Evolutionary conservation across 2,329 filamentous ascomycete genomes (phyloP).

Genomic region (Hypoxylon sp.): DNA sequence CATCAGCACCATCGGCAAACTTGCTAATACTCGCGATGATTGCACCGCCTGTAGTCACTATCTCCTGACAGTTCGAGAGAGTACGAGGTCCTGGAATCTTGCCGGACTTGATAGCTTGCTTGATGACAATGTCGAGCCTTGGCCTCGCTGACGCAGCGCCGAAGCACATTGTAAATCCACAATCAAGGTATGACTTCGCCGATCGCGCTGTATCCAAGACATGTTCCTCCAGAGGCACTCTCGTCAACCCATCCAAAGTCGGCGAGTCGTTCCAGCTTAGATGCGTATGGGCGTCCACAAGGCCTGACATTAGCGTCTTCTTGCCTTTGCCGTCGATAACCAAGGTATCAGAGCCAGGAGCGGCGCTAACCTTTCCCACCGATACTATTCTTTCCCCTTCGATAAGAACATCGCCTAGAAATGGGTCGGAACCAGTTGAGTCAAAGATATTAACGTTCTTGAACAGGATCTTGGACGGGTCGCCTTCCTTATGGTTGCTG

Average conservation of each 20-base stretch:
- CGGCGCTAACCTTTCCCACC: conserved; percentile 39
- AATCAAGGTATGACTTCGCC: conserved; percentile 57
- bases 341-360: conserved; percentile 33
- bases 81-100: conserved; percentile 57
- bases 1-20: conserved; percentile 50
- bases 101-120: conserved; percentile 59
- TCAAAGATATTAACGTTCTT: conserved; percentile 46
- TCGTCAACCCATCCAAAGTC: conserved; percentile 52
- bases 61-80: conserved; percentile 59
- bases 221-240: conserved; percentile 57
- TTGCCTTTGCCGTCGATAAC: conserved; percentile 50
- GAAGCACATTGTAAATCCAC: conserved; percentile 60
- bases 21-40: conserved; percentile 50
- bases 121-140: conserved; percentile 55
- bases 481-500: conserved; percentile 18
- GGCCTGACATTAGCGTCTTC: conserved; percentile 58
- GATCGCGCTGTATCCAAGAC: conserved; percentile 53
- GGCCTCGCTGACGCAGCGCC: conserved; percentile 58
- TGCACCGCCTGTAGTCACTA: conserved; percentile 55
- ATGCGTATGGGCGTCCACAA: conserved; percentile 59
- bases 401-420: conserved; percentile 45
- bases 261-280: conserved; percentile 56
- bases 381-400: conserved; percentile 40
- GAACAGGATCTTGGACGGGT: conserved; percentile 41
- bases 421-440: conserved; percentile 44